Conservation (phyloP, 495 filamentous ascomycete genomes). For the Choiromyces venosus region DNA sequence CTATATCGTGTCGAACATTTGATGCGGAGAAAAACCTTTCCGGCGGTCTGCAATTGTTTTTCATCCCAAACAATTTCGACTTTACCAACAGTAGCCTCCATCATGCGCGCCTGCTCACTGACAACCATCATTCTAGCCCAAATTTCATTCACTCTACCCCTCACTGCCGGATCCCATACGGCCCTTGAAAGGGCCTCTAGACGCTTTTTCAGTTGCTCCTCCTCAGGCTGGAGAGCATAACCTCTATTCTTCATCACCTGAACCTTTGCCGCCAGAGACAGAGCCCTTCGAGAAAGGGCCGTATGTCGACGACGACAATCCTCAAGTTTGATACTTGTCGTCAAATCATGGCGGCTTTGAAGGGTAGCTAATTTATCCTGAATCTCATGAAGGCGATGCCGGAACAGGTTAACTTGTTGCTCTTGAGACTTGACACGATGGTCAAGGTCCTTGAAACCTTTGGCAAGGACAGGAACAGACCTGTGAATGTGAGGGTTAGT, state of each 20-base stretch:
- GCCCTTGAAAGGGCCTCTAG: conserved; percentile 65
- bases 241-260: conserved; percentile 87
- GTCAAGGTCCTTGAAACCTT: conserved; percentile 64
- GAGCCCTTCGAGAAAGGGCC: conserved; percentile 70
- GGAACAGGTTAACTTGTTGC: conserved; percentile 64
- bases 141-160: conserved; percentile 82
- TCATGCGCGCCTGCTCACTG: conserved; percentile 66
- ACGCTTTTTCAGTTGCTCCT: conserved; percentile 86
- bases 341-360: conserved; percentile 73
- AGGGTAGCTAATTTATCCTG: conserved; percentile 74
- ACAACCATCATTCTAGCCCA: conserved; percentile 91
- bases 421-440: conserved; percentile 73
- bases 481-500: conserved; percentile 10
- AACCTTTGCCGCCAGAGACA: conserved; percentile 81
- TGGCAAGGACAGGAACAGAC: conserved; percentile 49
- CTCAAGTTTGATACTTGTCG: conserved; percentile 69
- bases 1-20: conserved; percentile 1
- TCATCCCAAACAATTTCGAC: conserved; percentile 61
- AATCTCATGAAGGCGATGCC: conserved; percentile 81
- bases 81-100: conserved; percentile 76
- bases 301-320: conserved; percentile 77
- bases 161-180: conserved; percentile 76
- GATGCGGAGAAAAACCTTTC: conserved; percentile 60
- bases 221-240: conserved; percentile 83
- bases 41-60: conserved; percentile 69